These are phyloP conservation scores for Isabelozyma rhagii DNA, from an alignment of 805 yeast species.

Conservation along the genomic window DNA sequence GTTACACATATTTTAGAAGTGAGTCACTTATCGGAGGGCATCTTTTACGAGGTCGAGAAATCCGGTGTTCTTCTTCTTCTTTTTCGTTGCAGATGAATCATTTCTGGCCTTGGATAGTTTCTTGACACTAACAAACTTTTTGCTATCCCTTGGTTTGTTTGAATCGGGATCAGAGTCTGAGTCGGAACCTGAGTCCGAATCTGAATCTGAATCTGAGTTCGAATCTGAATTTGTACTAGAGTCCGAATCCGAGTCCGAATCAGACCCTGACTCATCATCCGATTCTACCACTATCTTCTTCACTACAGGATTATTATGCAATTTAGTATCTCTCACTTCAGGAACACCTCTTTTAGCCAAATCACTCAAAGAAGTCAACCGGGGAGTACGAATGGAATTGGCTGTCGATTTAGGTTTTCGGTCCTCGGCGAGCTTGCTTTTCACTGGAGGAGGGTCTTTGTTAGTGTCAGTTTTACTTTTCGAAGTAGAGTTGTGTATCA, in stretches of 20 bases:
- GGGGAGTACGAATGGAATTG: slow-evolving; percentile 18
- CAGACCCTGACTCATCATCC: not conserved
- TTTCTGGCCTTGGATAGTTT: slow-evolving; percentile 12
- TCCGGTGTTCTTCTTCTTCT: slow-evolving; percentile 21
- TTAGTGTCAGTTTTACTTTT: not conserved
- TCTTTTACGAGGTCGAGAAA: slow-evolving; percentile 30
- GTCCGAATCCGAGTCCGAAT: slow-evolving; percentile 1
- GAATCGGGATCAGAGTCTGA: slow-evolving; percentile 8
- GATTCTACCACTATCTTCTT: not conserved
- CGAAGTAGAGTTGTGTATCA: not conserved
- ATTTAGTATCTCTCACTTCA: slow-evolving; percentile 51
- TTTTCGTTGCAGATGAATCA: not conserved
- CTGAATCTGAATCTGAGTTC: not conserved
- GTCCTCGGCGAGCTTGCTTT: not conserved
- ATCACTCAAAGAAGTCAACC: slow-evolving; percentile 53
- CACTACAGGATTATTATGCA: not conserved
- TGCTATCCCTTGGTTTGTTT: slow-evolving; percentile 1
- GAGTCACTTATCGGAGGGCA: slow-evolving; percentile 4
- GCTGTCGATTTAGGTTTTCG: not conserved
- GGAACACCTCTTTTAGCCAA: slow-evolving; percentile 66
- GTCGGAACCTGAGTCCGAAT: slow-evolving; percentile 6
- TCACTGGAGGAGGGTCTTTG: not conserved
- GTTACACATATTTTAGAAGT: slow-evolving; percentile 1
- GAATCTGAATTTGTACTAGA: not conserved
- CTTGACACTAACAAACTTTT: slow-evolving; percentile 24